These are phyloP conservation scores for Urtica urens DNA, from an alignment of 306 rosid genomes.

Conservation along the genomic window DNA sequence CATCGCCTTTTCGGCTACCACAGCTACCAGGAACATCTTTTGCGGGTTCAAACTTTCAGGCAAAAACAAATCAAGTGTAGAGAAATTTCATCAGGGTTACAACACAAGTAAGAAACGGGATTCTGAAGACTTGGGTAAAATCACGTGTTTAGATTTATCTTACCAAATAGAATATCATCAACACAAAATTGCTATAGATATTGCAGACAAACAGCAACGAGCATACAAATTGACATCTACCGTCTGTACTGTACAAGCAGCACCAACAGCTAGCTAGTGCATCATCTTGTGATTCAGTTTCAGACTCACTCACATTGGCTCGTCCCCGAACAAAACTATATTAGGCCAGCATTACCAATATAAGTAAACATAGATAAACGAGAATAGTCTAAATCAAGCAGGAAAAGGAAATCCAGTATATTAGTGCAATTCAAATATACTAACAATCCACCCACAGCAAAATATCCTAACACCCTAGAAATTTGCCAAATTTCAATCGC, in stretches of 20 bases:
- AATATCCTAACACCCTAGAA: conserved; percentile 6
- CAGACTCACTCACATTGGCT: conserved; percentile 18
- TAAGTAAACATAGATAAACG: conserved; percentile 20
- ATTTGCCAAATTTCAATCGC: conserved; percentile 14
- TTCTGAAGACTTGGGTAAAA: conserved; percentile 7
- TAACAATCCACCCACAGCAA: conserved; percentile 6
- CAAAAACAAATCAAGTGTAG: conserved; percentile 12
- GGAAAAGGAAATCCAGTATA: conserved; percentile 6
- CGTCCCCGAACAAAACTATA: conserved; percentile 36
- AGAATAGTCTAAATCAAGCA: conserved; percentile 12
- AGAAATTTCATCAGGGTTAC: conserved; percentile 18
- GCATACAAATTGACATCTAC: conserved; percentile 27
- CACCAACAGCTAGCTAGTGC: conserved; percentile 33
- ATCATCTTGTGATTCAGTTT: conserved; percentile 32
- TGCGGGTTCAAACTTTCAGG: conserved; percentile 24
- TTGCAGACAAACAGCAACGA: conserved; percentile 25
- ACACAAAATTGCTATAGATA: conserved; percentile 20
- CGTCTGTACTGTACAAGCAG: conserved; percentile 22
- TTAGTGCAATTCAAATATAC: background rate
- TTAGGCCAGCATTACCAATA: conserved; percentile 23
- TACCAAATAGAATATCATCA: conserved; percentile 29
- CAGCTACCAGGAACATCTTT: conserved; percentile 26
- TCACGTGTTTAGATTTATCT: conserved; percentile 20
- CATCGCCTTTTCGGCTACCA: conserved; percentile 21
- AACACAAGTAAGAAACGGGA: conserved; percentile 13